A percentile compares a stretch with the other conserved stretches of the same genome.
phyloP scores from a whole-genome alignment of 306 rosid genomes.

The Trichosanthes truncata region DNA sequence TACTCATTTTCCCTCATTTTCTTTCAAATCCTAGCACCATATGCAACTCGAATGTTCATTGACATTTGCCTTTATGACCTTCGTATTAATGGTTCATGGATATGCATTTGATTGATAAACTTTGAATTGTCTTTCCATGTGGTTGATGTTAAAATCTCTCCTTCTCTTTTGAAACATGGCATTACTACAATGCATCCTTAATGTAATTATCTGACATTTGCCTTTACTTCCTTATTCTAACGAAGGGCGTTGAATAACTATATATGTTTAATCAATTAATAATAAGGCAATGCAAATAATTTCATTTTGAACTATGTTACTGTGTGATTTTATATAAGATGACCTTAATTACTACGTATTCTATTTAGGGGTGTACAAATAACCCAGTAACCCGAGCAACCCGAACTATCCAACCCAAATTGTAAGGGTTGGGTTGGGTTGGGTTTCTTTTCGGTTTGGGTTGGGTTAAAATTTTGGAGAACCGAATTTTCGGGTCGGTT shows the following conservation, averaged over 20 bases:
- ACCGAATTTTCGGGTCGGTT: too few relatives aligned
- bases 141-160: background rate
- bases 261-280: background rate
- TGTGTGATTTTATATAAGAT: background rate
- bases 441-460: too few relatives aligned
- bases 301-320: background rate
- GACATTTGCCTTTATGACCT: background rate
- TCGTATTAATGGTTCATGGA: background rate
- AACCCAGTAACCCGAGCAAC: too few relatives aligned
- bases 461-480: too few relatives aligned
- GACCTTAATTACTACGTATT: too few relatives aligned
- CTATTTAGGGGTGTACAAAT: too few relatives aligned
- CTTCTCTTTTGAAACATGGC: background rate
- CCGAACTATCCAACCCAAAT: too few relatives aligned
- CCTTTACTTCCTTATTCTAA: background rate
- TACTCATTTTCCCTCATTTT: background rate
- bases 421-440: too few relatives aligned
- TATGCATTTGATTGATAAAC: background rate
- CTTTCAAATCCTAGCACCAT: background rate
- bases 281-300: background rate
- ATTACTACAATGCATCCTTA: background rate
- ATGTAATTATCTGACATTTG: background rate
- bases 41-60: background rate
- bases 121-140: background rate
- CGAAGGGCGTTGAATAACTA: background rate